Percentiles rank a stretch among this genome's conserved stretches.
These are phyloP conservation scores for Mycena latifolia DNA, from an alignment of 768 basidiomycete species.

Conservation along the genomic window DNA sequence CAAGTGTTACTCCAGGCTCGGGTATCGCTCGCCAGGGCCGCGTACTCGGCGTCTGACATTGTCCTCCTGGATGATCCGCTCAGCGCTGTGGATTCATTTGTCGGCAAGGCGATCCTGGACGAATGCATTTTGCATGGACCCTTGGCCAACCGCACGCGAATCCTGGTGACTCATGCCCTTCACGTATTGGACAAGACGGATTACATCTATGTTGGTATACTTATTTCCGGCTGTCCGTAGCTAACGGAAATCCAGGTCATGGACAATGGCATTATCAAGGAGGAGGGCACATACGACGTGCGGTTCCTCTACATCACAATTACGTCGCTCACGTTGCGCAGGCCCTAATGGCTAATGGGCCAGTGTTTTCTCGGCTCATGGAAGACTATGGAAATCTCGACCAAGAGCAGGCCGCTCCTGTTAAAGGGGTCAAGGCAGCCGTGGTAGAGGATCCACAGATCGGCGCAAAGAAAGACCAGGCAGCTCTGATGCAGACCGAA, in stretches of 20 bases:
- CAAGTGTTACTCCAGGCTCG: conserved; percentile 55
- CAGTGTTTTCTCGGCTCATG: conserved; percentile 63
- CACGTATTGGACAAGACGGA: conserved; percentile 71
- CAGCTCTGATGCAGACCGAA: conserved; percentile 64
- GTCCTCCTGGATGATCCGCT: conserved; percentile 88
- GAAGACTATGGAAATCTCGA: conserved; percentile 65
- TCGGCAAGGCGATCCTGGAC: conserved; percentile 74
- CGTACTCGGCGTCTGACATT: conserved; percentile 79
- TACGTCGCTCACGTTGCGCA: conserved; percentile 35
- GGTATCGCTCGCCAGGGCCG: conserved; percentile 82
- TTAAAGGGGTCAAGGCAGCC: conserved; percentile 24
- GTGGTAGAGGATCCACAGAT: conserved; percentile 14
- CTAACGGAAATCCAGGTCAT: conserved; percentile 49
- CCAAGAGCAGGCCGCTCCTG: conserved; percentile 44
- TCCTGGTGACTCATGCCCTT: conserved; percentile 73
- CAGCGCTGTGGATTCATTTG: conserved; percentile 83
- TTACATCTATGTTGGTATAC: conserved; percentile 63
- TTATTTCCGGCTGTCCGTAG: not conserved
- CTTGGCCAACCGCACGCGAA: conserved; percentile 64
- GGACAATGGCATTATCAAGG: conserved; percentile 68
- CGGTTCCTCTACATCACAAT: conserved; percentile 15
- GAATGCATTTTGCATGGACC: conserved; percentile 70
- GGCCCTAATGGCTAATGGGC: conserved; percentile 58
- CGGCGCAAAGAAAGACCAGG: conserved; percentile 39
- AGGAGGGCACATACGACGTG: conserved; percentile 72